A percentile compares a stretch with the other conserved stretches of the same genome.
phyloP scores from a whole-genome alignment of 208 protist species.

The Leishmania braziliensis region DNA sequence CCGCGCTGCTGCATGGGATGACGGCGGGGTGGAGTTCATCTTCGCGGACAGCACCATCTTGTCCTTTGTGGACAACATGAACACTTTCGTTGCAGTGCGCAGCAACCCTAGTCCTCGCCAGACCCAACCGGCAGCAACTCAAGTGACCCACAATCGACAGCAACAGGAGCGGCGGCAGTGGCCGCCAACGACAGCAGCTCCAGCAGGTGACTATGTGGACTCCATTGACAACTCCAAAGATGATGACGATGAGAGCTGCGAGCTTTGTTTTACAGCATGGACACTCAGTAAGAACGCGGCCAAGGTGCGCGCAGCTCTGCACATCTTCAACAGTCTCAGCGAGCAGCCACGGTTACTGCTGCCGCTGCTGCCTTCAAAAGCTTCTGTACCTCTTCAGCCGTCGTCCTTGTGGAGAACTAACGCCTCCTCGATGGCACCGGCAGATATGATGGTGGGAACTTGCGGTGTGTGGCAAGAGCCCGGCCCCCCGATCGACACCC shows the following conservation, averaged over 20 bases:
- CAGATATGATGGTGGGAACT: background rate
- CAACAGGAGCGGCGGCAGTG: background rate
- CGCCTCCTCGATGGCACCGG: background rate
- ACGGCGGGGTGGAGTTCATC: conserved; percentile 77
- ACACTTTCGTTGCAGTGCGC: conserved; percentile 76
- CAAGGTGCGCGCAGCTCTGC: conserved; percentile 74
- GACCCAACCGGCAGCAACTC: background rate
- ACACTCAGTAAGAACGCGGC: conserved; percentile 56
- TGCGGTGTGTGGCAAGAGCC: conserved; percentile 22
- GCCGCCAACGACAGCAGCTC: background rate
- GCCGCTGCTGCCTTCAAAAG: conserved; percentile 27
- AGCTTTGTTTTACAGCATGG: conserved; percentile 78
- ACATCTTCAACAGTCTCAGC: conserved; percentile 76
- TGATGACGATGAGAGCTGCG: conserved; percentile 22
- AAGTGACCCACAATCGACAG: background rate
- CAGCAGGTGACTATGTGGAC: background rate
- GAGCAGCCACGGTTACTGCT: conserved; percentile 58
- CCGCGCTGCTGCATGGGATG: conserved; percentile 63
- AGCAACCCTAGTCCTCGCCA: conserved; percentile 2
- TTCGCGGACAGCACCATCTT: conserved; percentile 84
- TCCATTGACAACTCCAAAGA: background rate
- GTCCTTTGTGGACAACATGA: conserved; percentile 82
- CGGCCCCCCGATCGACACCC: conserved; percentile 42
- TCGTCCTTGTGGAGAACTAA: background rate
- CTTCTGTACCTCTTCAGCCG: too few species aligned